These are phyloP conservation scores for Phytomonas sp. DNA, from an alignment of 208 protist genomes.

Conservation along the genomic window DNA sequence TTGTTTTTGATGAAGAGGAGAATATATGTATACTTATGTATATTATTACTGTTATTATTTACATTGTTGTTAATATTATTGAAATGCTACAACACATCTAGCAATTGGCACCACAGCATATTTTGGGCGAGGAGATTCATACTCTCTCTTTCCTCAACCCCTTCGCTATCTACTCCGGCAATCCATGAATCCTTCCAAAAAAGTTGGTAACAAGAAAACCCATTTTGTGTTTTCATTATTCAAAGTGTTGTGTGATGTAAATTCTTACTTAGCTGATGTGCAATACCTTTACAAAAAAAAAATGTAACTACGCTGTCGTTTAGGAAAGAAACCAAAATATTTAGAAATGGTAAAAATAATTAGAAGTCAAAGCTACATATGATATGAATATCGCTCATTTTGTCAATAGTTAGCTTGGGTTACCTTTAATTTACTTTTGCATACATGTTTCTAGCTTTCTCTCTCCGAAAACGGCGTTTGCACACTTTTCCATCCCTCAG, in stretches of 20 bases:
- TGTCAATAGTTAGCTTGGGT: neutral
- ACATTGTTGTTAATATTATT: slow-evolving; percentile 10
- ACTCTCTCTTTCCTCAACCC: neutral
- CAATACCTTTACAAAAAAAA: neutral
- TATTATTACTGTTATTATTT: slow-evolving; percentile 16
- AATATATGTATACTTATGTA: slow-evolving; percentile 2
- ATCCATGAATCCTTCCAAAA: neutral
- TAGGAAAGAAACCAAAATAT: neutral
- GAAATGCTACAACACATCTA: neutral
- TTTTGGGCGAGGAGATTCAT: neutral
- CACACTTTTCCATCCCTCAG: neutral
- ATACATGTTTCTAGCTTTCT: neutral
- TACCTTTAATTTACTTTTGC: neutral
- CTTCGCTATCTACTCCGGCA: neutral
- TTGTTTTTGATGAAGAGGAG: neutral
- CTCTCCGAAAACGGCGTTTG: neutral
- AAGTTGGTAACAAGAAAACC: neutral
- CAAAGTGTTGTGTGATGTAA: neutral
- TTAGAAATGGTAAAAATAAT: neutral
- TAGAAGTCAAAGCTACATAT: neutral
- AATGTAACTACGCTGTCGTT: neutral
- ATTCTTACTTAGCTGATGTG: neutral
- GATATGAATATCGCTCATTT: neutral
- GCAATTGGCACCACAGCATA: neutral
- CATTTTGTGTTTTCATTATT: neutral